Base-by-base conservation (phyloP, 2,329 filamentous ascomycete species). In the Thelonectria olida region DNA sequence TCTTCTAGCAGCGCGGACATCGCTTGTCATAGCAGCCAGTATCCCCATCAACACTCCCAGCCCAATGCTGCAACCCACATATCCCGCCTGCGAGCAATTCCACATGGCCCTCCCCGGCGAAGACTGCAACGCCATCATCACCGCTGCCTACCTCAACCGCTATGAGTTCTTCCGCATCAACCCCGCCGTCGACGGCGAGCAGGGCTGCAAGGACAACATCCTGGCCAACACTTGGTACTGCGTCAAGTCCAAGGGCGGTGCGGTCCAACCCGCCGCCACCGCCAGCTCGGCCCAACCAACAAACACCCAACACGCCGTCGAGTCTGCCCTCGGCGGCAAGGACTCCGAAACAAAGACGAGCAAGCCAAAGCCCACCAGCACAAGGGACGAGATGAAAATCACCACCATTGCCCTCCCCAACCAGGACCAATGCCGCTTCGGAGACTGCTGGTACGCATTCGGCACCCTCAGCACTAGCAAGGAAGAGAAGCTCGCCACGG, bases 201-300 rank as follows among this genome's bases (percentile, higher is more conserved):
- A 34, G 25, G 48, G 34, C 27, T 64, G 53, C 58, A 28, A 45
- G 4, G 25, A 22, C 12, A 44, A 53, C 7, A 42, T 61, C 25
- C 27, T 49, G 20, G 36, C 48, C 22, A 17, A 50, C 19, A 54
- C 44, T 25, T 71, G 58, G 61, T 69, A 70, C 53, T 73, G 70
- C 56, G 58, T 72, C 56, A 64, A 65, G 48, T 51, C 53, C 49
- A 56, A 25, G 15, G 44, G 31, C 22, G 52, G 31, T 10, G 15
- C 54, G 13, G 47, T 31, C 20, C 22, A 27, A 13, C 48, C 51
- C n/a, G 49, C 41, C 23, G 48, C 34, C 13, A 44, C 47, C 6
- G 41, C 34, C 25, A 17, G 9, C 13, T n/a, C 15, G 19, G 25
- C 49, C 23, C 13, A 8, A 7, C 31, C 23, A 15, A 47, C 53